Evolutionary conservation across 345 rosid species (phyloP), one percentile per base, ranked within the genome.

Genomic region (Pseudoturritis turrita): DNA sequence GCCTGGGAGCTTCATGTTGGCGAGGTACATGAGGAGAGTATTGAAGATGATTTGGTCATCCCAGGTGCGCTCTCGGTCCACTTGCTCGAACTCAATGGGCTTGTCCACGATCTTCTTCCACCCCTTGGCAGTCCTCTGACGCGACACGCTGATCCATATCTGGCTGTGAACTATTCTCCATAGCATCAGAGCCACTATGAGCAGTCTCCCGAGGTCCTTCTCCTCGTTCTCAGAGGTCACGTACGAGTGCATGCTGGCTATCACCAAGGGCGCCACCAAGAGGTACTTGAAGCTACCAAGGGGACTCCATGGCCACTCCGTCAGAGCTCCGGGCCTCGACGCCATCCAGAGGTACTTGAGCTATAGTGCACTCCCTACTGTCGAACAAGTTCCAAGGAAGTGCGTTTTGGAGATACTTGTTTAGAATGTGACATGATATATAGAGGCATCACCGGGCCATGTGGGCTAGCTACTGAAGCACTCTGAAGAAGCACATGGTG

Each of bases 51-150:
- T 78, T 36, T 64, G 68, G 60, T 36, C 49, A n/a, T 10, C 83
- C 89, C 93, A 86, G 52, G 77, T 69, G 14, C 70, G 77, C 73
- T 92, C 94, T 28, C 92, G 56, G 65, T 89, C 97, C 4, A 91
- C 88, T 71, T 91, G 96, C 1, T 89, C 93, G 19, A 89, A 89
- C n/a, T 89, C 92, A 15, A 88, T 83, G 71, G 83, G 83, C 65
- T 77, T 85, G 77, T 89, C 92, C 18, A 89, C 72, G 62, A 89
- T 85, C 77, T 86, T 71, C 36, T 55, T 82, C 47, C 45, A 79
- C 12, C 98, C 92, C 62, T 62, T 82, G 56, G 92, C 92, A 0
- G 89, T 85, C 17, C 80, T 62, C 17, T 86, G 81, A 18, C 98
- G 88, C 10, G 92, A 88, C 1, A 83, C 46, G 36, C 82, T 79